Evolutionary conservation across 2,329 filamentous ascomycete species (phyloP).

Genomic region (Aspergillus novofumigatus): DNA sequence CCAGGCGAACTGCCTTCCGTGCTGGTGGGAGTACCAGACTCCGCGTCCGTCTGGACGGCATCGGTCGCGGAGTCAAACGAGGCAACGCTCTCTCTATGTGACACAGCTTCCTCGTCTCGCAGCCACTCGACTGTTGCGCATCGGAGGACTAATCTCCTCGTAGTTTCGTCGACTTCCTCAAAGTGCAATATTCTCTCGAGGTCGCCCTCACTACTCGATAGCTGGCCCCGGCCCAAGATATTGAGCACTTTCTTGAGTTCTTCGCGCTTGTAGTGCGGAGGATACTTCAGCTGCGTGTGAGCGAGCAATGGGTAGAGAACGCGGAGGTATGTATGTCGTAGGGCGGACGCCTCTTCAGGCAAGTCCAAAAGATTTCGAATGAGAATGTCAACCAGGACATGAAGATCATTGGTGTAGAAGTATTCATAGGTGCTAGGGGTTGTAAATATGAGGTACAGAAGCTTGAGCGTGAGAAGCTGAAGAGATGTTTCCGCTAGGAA

Average conservation of each 20-base stretch:
- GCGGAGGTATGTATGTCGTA: conserved; percentile 91
- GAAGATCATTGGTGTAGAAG: conserved; percentile 96
- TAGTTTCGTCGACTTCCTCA: conserved; percentile 48
- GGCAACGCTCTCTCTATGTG: conserved; percentile 12
- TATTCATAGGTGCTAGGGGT: conserved; percentile 91
- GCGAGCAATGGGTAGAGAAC: conserved; percentile 86
- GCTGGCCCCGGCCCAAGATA: conserved; percentile 67
- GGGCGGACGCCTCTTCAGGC: conserved; percentile 67
- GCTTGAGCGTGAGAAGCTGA: conserved; percentile 92
- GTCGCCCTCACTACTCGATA: conserved; percentile 52
- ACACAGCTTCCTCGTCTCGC: conserved; percentile 25
- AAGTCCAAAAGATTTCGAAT: conserved; percentile 95
- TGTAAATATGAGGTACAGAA: conserved; percentile 92
- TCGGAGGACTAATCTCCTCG: conserved; percentile 43
- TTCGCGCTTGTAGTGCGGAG: conserved; percentile 86
- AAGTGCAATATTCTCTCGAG: conserved; percentile 46
- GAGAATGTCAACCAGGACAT: conserved; percentile 90
- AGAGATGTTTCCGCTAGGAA: conserved; percentile 72
- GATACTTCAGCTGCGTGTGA: conserved; percentile 82
- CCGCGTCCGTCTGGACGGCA: conserved; percentile 8
- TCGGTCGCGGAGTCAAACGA: conserved; percentile 7
- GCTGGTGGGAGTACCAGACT: conserved; percentile 22
- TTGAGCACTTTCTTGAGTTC: conserved; percentile 74
- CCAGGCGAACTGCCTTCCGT: conserved; percentile 39
- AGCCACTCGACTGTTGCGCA: conserved; percentile 47